Evolutionary conservation across 805 yeast species (phyloP), one percentile per base, ranked within the genome.

Genomic region (Myxozyma melibiosi): DNA sequence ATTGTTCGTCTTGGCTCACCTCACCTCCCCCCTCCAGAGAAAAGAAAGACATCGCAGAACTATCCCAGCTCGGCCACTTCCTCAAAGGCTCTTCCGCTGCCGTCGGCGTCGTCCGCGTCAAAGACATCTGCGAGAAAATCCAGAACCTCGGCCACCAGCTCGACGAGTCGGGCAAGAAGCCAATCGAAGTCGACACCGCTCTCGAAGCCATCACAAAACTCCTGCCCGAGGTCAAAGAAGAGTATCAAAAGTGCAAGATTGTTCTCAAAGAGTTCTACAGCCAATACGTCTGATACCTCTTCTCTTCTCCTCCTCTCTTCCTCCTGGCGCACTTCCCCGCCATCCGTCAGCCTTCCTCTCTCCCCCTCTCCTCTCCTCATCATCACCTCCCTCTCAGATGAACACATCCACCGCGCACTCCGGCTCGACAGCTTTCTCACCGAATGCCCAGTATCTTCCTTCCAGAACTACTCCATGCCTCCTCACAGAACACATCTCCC

Each of bases 1-100:
- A 20, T 7, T 9, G 20, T 37, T 9, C 41, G 11, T 14, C n/a
- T n/a, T n/a, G n/a, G n/a, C n/a, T n/a, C n/a, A n/a, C n/a, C n/a
- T n/a, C 20, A 28, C 13, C 7, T 18, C 11, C 13, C 16, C 14
- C 33, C 37, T 24, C 3, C 38, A 57, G 54, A 33, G 66, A 55
- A 5, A 68, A 67, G 22, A 62, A 61, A 27, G 72, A 75, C 64
- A 76, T 90, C 57, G 78, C 75, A 38, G 78, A 83, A 59, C 74
- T 94, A 54, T 85, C 91, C 20, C 78, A 84, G 13, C 74, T 87
- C 65, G 99, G 99, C 13, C 99, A 94, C 71, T 94, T 89, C 69
- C 77, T 94, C 55, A 94, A 94, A 70, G 99, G 99, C 44, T 86
- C 96, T 11, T 95, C 97, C 1, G 96, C 97, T 1, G 92, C 97